phyloP scores from a whole-genome alignment of 2,329 filamentous ascomycete genomes.

The Colletotrichum sp. region DNA sequence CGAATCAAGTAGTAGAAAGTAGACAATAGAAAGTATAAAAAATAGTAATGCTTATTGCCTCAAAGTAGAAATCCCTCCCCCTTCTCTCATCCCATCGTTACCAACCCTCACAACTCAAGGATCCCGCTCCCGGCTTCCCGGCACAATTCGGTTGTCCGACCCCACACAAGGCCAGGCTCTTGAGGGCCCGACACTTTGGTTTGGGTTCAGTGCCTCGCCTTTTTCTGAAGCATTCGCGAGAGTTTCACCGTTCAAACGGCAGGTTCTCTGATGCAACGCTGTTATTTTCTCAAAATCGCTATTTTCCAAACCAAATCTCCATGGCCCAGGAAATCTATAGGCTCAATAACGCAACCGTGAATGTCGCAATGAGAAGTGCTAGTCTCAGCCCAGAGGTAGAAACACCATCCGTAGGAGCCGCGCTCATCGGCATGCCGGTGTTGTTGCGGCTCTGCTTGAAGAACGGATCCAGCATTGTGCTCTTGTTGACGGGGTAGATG shows the following conservation, averaged over 20 bases:
- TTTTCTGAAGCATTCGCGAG: background rate
- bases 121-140: background rate
- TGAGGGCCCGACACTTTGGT: fast-evolving
- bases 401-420: background rate
- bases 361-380: background rate
- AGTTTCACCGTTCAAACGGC: background rate
- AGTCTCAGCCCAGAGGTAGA: background rate
- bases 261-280: background rate
- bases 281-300: background rate
- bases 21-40: background rate
- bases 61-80: background rate
- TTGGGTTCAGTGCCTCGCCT: background rate
- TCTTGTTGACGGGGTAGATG: conserved; percentile 23
- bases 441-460: conserved; percentile 16
- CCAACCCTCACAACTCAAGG: background rate
- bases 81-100: background rate
- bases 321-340: background rate
- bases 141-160: background rate
- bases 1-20: background rate
- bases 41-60: background rate
- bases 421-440: background rate
- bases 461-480: conserved; percentile 22
- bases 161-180: background rate
- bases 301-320: background rate
- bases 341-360: background rate